Conservation (phyloP, 2,329 filamentous ascomycete genomes). For the Stylonectria norvegica region DNA sequence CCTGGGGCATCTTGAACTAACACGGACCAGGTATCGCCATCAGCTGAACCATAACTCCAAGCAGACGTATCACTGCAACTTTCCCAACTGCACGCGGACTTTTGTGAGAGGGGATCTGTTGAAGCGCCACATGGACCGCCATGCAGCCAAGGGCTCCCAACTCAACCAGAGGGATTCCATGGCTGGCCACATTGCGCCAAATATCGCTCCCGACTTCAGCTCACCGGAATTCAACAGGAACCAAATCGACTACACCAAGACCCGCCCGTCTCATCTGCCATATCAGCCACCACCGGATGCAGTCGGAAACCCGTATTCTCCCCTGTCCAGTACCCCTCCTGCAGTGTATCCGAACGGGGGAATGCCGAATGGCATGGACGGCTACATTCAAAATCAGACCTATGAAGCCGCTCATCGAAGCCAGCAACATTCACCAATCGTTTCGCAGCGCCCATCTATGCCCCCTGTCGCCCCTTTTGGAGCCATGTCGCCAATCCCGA, state of each 20-base stretch:
- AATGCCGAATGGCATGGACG: conserved; percentile 37
- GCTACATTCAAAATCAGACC: conserved; percentile 40
- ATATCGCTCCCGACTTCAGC: conserved; percentile 40
- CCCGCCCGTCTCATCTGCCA: conserved; percentile 38
- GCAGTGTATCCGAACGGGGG: conserved; percentile 24
- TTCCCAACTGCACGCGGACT: conserved; percentile 80
- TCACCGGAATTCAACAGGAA: conserved; percentile 48
- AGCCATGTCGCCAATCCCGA: conserved; percentile 51
- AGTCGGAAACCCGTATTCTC: conserved; percentile 45
- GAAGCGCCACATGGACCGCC: conserved; percentile 77
- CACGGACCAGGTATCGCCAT: conserved; percentile 65
- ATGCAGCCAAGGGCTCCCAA: conserved; percentile 75
- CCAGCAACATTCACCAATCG: conserved; percentile 35
- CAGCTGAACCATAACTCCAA: conserved; percentile 95
- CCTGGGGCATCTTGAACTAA: conserved; percentile 7
- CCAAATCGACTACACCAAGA: conserved; percentile 38
- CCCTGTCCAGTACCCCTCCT: conserved; percentile 43
- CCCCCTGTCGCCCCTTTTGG: conserved; percentile 51
- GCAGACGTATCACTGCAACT: conserved; percentile 91
- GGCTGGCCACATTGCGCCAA: conserved; percentile 34
- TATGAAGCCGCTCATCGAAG: conserved; percentile 31
- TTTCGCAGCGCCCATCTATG: conserved; percentile 43
- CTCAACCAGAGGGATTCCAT: conserved; percentile 67
- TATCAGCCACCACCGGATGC: conserved; percentile 46
- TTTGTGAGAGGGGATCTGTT: conserved; percentile 94